These are phyloP conservation scores for Infundibulicybe gibba DNA, from an alignment of 768 basidiomycete species.

Conservation along the genomic window DNA sequence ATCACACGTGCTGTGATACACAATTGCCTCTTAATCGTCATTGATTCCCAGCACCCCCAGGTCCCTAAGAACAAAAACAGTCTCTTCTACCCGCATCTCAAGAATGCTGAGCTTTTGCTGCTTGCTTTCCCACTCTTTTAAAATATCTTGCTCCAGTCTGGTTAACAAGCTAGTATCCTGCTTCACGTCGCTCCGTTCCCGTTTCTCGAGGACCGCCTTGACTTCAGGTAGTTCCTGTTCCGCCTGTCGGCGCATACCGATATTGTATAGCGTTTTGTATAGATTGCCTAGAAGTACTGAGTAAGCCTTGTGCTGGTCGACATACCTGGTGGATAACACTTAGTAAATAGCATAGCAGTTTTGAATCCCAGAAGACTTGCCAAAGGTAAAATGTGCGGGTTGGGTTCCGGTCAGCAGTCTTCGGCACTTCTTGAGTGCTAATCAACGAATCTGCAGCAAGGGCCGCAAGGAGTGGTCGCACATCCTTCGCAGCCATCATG, in stretches of 20 bases:
- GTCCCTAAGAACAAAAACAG: conserved; percentile 87
- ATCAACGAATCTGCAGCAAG: conserved; percentile 81
- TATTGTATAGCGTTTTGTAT: conserved; percentile 91
- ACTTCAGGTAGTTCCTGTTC: conserved; percentile 68
- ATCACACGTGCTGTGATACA: no score
- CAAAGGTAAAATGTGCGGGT: conserved; percentile 90
- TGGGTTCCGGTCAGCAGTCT: conserved; percentile 86
- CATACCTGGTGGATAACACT: conserved; percentile 57
- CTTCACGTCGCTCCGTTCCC: conserved; percentile 80
- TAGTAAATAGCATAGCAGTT: background rate
- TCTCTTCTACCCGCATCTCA: conserved; percentile 84
- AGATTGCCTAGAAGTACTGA: conserved; percentile 70
- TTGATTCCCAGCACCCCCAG: conserved; percentile 46
- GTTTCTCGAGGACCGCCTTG: conserved; percentile 74
- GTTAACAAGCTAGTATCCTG: conserved; percentile 68
- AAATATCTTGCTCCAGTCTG: conserved; percentile 69
- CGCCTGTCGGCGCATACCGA: conserved; percentile 65
- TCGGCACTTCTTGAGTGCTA: conserved; percentile 90
- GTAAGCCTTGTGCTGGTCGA: conserved; percentile 83
- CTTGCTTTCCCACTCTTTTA: conserved; percentile 73
- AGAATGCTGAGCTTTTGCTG: conserved; percentile 73
- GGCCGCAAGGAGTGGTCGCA: conserved; percentile 73
- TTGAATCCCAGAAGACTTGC: conserved; percentile 32
- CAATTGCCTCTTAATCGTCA: conserved; percentile 37
- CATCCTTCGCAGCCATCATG: conserved; percentile 89